A percentile compares a stretch with the other conserved stretches of the same genome.
phyloP scores from a whole-genome alignment of 345 rosid genomes.

The Syzygium grande region DNA sequence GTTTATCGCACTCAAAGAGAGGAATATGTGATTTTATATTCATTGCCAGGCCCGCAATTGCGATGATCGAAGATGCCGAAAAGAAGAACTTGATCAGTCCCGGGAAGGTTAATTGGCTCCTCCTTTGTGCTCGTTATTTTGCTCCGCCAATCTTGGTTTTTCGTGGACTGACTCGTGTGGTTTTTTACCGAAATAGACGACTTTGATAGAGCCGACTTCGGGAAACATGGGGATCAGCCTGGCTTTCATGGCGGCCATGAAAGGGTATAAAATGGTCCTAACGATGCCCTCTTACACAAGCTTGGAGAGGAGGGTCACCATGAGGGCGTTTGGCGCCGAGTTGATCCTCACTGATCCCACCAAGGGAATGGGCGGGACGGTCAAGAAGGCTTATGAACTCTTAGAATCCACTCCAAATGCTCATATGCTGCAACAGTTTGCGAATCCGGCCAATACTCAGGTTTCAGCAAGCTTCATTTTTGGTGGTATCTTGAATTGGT shows the following conservation, averaged over 20 bases:
- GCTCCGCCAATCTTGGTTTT: not conserved
- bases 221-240: slow-evolving; percentile 97
- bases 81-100: slow-evolving; percentile 64
- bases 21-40: not conserved
- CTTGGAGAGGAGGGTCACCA: slow-evolving; percentile 89
- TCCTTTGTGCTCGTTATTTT: not conserved
- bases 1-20: not conserved
- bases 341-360: slow-evolving; percentile 87
- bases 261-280: slow-evolving; percentile 81
- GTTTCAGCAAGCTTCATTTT: slow-evolving; percentile 8
- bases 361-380: slow-evolving; percentile 97
- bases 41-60: slow-evolving; percentile 60
- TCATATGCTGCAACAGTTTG: slow-evolving; percentile 79
- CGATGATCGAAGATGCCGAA: slow-evolving; percentile 87
- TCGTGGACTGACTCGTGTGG: not conserved
- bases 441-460: slow-evolving; percentile 86
- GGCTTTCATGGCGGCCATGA: slow-evolving; percentile 92
- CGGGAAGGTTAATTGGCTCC: slow-evolving; percentile 42
- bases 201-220: slow-evolving; percentile 89
- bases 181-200: slow-evolving; percentile 33
- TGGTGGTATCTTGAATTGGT: not conserved
- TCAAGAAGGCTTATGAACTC: slow-evolving; percentile 81
- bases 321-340: slow-evolving; percentile 96
- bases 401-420: slow-evolving; percentile 73
- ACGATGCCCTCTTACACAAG: slow-evolving; percentile 99